A percentile compares a stretch with the other conserved stretches of the same genome.
Evolutionary conservation across 2,329 filamentous ascomycete genomes (phyloP).

Genomic region (Westerdykella sp.): DNA sequence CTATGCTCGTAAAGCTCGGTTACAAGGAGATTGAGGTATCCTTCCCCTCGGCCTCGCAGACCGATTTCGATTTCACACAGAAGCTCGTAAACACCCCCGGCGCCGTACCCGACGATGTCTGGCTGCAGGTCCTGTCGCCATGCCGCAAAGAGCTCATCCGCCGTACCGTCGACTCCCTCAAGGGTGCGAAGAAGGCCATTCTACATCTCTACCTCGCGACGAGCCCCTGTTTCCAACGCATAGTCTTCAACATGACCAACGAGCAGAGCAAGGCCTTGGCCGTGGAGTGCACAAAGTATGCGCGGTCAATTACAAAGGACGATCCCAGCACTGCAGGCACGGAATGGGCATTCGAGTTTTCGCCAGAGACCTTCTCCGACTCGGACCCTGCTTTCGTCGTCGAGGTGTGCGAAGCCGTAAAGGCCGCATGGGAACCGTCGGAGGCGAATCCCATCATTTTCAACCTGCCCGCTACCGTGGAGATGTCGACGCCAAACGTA

Average conservation of each 20-base stretch:
- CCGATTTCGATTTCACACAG: slow-evolving; percentile 92
- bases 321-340: slow-evolving; percentile 53
- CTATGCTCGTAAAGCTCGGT: slow-evolving; percentile 84
- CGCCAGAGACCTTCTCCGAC: slow-evolving; percentile 85
- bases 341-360: slow-evolving; percentile 76
- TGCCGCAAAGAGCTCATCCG: slow-evolving; percentile 88
- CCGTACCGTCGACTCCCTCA: slow-evolving; percentile 80
- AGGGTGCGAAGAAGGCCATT: slow-evolving; percentile 86
- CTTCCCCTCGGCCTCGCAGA: slow-evolving; percentile 90
- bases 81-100: slow-evolving; percentile 80
- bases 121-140: slow-evolving; percentile 84
- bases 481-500: slow-evolving; percentile 89
- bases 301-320: slow-evolving; percentile 83
- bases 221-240: slow-evolving; percentile 86
- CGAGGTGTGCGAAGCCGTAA: slow-evolving; percentile 84
- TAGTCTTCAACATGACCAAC: slow-evolving; percentile 84
- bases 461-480: slow-evolving; percentile 93
- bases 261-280: slow-evolving; percentile 76
- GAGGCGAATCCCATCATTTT: slow-evolving; percentile 82
- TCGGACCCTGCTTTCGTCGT: slow-evolving; percentile 77
- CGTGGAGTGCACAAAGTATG: slow-evolving; percentile 77
- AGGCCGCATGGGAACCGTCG: slow-evolving; percentile 82
- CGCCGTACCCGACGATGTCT: slow-evolving; percentile 80
- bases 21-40: slow-evolving; percentile 98
- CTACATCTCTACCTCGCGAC: slow-evolving; percentile 95